Evolutionary conservation across 2,329 filamentous ascomycete genomes (phyloP), one percentile per base, ranked within the genome.

Genomic region (Talaromyces funiculosus): DNA sequence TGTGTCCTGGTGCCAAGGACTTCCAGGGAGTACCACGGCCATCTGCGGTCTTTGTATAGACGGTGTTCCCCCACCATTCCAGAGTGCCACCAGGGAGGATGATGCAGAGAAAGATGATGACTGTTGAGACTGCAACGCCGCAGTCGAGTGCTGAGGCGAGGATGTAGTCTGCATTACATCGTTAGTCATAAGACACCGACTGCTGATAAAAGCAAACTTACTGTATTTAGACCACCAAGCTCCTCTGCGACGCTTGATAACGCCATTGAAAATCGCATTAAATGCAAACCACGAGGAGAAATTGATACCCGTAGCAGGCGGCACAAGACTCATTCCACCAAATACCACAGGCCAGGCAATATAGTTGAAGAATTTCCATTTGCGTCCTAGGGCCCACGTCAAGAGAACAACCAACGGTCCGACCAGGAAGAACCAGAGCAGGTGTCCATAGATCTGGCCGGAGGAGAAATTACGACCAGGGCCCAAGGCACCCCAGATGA

Each of bases 401-500:
- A 85, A 67, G 53, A 89, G 69, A 9, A 89, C 87, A 0, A 84
- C 77, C 3, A 84, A 63, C 14, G 84, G 85, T 14, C 88, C 88
- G 40, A 87, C 80, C 33, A 90, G 81, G 81, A 86, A 90, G 75
- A 89, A 90, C 80, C 82, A 90, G 62, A 88, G 83, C 26, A 90
- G 77, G 10, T 80, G 79, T 3, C 82, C 78, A 68, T 90, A 90
- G 3, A 88, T 78, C 37, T 84, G 82, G 1, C 80, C 80, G 2
- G 81, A 77, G 57, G 82, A 84, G 70, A 90, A 90, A 69, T 89
- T 86, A 45, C 87, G 83, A 1, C 80, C 78, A 0, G 88, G 88
- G 0, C 88, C 88, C 60, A 90, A 86, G 55, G 86, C 83, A 56
- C 88, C 88, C 87, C 87, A 89, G 64, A 89, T 84, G 57, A 89